phyloP scores from a whole-genome alignment of 2,329 filamentous ascomycete species.

The Pseudogymnoascus sp. region DNA sequence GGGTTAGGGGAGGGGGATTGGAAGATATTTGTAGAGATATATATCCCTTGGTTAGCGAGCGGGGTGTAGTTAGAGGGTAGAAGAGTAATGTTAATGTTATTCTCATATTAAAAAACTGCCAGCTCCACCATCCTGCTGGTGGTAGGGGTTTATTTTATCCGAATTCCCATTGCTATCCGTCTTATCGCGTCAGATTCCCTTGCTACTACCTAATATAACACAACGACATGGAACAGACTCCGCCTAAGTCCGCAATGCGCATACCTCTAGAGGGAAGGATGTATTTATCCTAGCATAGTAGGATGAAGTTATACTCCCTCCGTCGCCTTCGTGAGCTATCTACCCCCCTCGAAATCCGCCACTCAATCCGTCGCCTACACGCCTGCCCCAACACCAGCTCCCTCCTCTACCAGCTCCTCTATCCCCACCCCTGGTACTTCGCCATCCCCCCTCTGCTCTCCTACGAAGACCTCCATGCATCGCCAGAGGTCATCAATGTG shows the following conservation, averaged over 20 bases:
- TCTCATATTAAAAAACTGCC: neutral
- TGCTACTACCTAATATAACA: neutral
- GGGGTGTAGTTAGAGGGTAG: neutral
- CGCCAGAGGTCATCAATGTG: neutral
- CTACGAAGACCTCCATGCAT: neutral
- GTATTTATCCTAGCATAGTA: neutral
- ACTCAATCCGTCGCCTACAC: neutral
- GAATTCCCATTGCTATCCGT: no score
- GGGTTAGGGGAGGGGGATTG: neutral
- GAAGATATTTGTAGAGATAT: neutral
- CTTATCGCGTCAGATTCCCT: no score
- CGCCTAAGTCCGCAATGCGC: neutral
- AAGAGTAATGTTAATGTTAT: neutral
- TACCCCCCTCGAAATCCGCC: neutral
- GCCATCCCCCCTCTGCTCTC: neutral
- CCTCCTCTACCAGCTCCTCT: neutral
- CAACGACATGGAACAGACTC: neutral
- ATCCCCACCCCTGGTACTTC: neutral
- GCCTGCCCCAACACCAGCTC: neutral
- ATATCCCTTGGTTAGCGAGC: neutral
- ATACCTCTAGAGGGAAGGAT: neutral
- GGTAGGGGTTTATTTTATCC: no score
- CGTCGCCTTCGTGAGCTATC: neutral
- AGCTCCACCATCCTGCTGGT: neutral
- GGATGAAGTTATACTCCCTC: neutral